phyloP scores from a whole-genome alignment of 176 grass and related monocot species.

The Musa schizocarpa region DNA sequence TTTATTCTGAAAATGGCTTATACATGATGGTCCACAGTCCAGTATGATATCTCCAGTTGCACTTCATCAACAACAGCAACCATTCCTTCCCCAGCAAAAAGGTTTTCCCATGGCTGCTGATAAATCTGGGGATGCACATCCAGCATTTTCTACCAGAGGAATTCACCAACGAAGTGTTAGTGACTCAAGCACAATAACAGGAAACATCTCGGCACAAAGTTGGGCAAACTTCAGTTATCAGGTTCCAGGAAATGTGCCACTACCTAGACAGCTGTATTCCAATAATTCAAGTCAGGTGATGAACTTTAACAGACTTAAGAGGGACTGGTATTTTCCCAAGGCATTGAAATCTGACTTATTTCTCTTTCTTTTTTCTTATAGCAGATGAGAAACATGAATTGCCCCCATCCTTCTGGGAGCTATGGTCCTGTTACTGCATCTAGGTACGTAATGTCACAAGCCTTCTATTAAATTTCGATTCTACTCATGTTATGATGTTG shows the following conservation, averaged over 20 bases:
- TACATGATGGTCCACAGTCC: constrained; percentile 23
- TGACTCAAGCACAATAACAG: constrained; percentile 4
- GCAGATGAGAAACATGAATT: constrained; percentile 4
- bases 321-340: not conserved
- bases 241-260: constrained; percentile 18
- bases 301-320: not conserved
- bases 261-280: not conserved
- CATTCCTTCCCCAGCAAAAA: constrained; percentile 31
- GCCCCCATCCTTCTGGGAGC: constrained; percentile 7
- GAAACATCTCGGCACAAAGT: constrained; percentile 6
- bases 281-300: constrained; percentile 9
- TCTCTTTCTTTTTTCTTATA: not conserved
- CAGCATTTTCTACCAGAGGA: not conserved
- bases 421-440: constrained; percentile 19
- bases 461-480: not conserved
- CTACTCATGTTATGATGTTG: not conserved
- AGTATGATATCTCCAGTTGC: constrained; percentile 33
- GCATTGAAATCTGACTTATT: not conserved
- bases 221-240: constrained; percentile 26
- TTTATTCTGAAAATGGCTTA: not conserved
- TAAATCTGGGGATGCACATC: constrained; percentile 10
- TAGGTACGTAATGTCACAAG: constrained; percentile 11
- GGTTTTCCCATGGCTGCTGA: constrained; percentile 18
- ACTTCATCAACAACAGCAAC: constrained; percentile 33
- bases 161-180: constrained; percentile 5